phyloP scores from a whole-genome alignment of 2,329 filamentous ascomycete species.

The Malbranchea zuffiana region DNA sequence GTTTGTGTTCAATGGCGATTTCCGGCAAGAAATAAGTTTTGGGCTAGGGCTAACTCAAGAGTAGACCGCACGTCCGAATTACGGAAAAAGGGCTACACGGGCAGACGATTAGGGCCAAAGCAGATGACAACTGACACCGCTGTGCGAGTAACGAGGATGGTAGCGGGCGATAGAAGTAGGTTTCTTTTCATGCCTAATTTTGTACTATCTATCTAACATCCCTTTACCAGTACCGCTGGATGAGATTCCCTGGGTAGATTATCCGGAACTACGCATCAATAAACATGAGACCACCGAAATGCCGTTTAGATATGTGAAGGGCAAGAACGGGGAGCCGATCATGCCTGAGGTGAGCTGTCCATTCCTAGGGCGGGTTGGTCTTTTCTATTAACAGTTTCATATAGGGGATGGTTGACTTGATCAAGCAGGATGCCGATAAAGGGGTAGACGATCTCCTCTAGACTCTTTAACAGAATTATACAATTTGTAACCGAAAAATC shows the following conservation, averaged over 20 bases:
- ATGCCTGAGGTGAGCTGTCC: slow-evolving; percentile 70
- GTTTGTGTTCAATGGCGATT: slow-evolving; percentile 40
- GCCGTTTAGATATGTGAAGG: slow-evolving; percentile 92
- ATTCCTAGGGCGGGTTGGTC: slow-evolving; percentile 4
- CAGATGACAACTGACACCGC: slow-evolving; percentile 99
- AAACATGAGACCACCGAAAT: slow-evolving; percentile 92
- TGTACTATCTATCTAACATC: not conserved
- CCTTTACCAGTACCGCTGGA: slow-evolving; percentile 55
- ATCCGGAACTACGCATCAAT: slow-evolving; percentile 80
- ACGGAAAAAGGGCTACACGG: slow-evolving; percentile 82
- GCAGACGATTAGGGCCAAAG: slow-evolving; percentile 74
- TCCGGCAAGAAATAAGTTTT: slow-evolving; percentile 1
- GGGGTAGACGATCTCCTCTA: slow-evolving; percentile 75
- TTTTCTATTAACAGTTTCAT: slow-evolving; percentile 9
- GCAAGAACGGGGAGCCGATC: slow-evolving; percentile 61
- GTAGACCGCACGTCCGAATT: slow-evolving; percentile 90
- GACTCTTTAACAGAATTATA: no score
- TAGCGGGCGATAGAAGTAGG: slow-evolving; percentile 72
- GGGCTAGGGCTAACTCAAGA: slow-evolving; percentile 1
- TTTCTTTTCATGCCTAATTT: slow-evolving; percentile 9
- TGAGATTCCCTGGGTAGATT: slow-evolving; percentile 71
- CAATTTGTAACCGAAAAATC: no score
- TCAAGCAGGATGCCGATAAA: slow-evolving; percentile 89
- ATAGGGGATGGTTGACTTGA: slow-evolving; percentile 88
- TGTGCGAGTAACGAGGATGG: slow-evolving; percentile 80